Percentiles rank a stretch among this genome's conserved stretches.
These are phyloP conservation scores for Plasmodium vinckei DNA, from an alignment of 169 alveolate species.

Conservation along the genomic window DNA sequence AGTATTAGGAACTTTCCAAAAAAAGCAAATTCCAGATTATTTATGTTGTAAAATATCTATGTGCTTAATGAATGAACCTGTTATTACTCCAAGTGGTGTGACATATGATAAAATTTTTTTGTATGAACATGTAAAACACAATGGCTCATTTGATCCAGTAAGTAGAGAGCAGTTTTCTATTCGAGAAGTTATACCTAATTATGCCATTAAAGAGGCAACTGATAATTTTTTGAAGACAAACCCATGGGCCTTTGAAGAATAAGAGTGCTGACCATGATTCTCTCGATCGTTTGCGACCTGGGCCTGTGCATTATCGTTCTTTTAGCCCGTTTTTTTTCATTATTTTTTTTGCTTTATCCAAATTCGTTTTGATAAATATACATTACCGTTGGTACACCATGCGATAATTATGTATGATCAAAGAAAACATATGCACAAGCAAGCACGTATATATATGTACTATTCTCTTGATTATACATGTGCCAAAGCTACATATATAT, in stretches of 20 bases:
- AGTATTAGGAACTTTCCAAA: constrained; percentile 74
- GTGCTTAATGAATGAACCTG: constrained; percentile 91
- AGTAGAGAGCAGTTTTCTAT: constrained; percentile 80
- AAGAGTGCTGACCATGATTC: not conserved
- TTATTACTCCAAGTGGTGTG: constrained; percentile 89
- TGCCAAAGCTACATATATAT: too few relatives aligned
- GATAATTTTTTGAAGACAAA: constrained; percentile 82
- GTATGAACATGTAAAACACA: constrained; percentile 85
- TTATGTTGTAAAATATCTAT: constrained; percentile 90
- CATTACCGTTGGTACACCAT: too few relatives aligned
- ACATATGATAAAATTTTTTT: constrained; percentile 87
- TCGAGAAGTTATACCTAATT: constrained; percentile 85
- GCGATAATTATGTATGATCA: too few relatives aligned
- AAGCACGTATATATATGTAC: too few relatives aligned
- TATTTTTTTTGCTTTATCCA: too few relatives aligned
- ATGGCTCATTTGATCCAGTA: constrained; percentile 89
- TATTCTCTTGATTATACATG: too few relatives aligned
- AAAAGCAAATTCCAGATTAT: constrained; percentile 84
- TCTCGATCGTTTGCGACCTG: too few relatives aligned
- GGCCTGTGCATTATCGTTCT: too few relatives aligned
- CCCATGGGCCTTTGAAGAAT: constrained; percentile 77
- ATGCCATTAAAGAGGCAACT: constrained; percentile 88
- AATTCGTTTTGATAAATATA: too few relatives aligned
- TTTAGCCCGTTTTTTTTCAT: too few relatives aligned
- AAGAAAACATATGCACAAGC: too few relatives aligned